These are phyloP conservation scores for Aspergillus caelatus DNA, from an alignment of 2,329 filamentous ascomycete species.

Conservation along the genomic window DNA sequence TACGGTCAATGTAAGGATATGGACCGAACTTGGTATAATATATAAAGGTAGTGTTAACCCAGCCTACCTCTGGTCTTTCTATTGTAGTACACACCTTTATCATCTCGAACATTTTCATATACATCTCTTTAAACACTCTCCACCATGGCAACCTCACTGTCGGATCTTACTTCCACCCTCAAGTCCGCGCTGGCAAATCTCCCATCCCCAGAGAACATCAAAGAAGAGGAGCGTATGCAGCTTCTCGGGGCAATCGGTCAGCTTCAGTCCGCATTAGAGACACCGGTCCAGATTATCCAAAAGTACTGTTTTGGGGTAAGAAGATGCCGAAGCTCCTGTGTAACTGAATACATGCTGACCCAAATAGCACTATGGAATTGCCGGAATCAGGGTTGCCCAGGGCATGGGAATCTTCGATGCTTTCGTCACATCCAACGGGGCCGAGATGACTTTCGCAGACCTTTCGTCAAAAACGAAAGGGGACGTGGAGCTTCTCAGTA, in stretches of 20 bases:
- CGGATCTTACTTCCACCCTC: conserved; percentile 3
- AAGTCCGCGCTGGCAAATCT: conserved; percentile 11
- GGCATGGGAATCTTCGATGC: conserved; percentile 29
- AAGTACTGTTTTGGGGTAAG: conserved; percentile 14
- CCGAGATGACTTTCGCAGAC: conserved; percentile 15
- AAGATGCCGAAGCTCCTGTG: no score
- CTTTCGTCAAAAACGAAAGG: conserved; percentile 17
- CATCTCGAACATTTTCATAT: background rate
- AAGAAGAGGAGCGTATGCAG: conserved; percentile 18
- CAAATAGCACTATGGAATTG: conserved; percentile 12
- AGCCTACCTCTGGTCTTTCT: background rate
- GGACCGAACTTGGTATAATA: background rate
- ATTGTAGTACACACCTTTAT: background rate
- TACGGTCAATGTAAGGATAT: background rate
- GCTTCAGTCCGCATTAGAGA: conserved; percentile 16
- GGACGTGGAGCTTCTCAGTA: conserved; percentile 19
- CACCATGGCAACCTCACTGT: background rate
- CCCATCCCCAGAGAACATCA: conserved; percentile 17
- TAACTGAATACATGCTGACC: background rate
- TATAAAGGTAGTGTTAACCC: background rate
- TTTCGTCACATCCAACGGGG: conserved; percentile 8
- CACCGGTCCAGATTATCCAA: conserved; percentile 9
- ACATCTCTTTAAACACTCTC: background rate
- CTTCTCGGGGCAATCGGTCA: conserved; percentile 13
- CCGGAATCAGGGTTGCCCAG: conserved; percentile 16